These are phyloP conservation scores for Pseudocercospora musae DNA, from an alignment of 2,329 filamentous ascomycete genomes.

Conservation along the genomic window DNA sequence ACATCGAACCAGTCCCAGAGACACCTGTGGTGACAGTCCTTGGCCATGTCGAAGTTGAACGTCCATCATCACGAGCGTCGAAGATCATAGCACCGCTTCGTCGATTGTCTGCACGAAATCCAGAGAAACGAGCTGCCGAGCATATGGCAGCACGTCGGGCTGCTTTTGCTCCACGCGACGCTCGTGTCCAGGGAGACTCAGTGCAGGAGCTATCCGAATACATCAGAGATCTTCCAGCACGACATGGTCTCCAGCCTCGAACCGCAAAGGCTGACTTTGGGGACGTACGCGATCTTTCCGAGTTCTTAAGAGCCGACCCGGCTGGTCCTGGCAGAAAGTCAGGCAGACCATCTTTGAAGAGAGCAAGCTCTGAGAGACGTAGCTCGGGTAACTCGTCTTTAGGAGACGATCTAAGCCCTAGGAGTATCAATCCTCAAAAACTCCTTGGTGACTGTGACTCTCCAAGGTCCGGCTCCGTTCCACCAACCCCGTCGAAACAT, in stretches of 20 bases:
- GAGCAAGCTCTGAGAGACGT: neutral
- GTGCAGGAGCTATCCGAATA: conserved; percentile 14
- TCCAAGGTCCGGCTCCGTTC: neutral
- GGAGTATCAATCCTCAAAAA: conserved; percentile 9
- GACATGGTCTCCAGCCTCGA: conserved; percentile 9
- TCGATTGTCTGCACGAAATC: neutral
- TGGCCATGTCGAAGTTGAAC: neutral
- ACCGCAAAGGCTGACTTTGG: conserved; percentile 11
- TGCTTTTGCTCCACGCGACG: conserved; percentile 14
- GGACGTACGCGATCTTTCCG: conserved; percentile 3
- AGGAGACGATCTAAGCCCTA: neutral
- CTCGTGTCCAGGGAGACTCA: conserved; percentile 15
- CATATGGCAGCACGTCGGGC: neutral
- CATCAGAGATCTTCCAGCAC: conserved; percentile 15
- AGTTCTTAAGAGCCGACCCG: conserved; percentile 8
- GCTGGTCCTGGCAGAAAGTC: neutral
- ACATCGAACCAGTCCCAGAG: neutral
- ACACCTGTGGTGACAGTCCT: neutral
- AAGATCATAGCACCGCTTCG: neutral
- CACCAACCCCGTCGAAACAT: conserved; percentile 6
- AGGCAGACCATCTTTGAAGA: neutral
- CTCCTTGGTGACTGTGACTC: conserved; percentile 3
- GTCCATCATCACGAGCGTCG: neutral
- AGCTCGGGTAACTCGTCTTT: neutral
- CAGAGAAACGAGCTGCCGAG: neutral